phyloP scores from a whole-genome alignment of 2,329 filamentous ascomycete genomes.

The Phyllosticta citribraziliensis region DNA sequence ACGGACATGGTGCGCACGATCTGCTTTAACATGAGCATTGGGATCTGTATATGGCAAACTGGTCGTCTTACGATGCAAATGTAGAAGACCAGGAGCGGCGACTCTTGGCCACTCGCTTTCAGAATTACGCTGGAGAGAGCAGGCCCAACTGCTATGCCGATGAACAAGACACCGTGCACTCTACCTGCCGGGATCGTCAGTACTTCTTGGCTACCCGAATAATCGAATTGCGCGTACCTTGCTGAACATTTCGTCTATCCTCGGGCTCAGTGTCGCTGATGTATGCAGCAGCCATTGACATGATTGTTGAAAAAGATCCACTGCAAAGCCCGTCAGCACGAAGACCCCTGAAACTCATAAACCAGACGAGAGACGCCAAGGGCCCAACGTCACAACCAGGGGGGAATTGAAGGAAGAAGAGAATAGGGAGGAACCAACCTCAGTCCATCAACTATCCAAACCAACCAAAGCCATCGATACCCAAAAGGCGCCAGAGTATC shows the following conservation, averaged over 20 bases:
- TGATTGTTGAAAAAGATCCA: slow-evolving; percentile 11
- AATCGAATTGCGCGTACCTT: slow-evolving; percentile 1
- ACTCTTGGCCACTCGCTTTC: neutral
- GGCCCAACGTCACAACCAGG: too few relatives aligned
- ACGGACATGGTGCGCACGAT: slow-evolving; percentile 9
- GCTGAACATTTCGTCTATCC: slow-evolving; percentile 10
- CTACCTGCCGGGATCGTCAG: neutral
- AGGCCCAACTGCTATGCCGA: slow-evolving; percentile 12
- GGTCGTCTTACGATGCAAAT: slow-evolving; percentile 6
- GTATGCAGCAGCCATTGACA: slow-evolving; percentile 14
- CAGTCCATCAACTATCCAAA: slow-evolving; percentile 11
- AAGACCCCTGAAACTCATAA: neutral
- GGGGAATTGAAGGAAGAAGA: neutral
- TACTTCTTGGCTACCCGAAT: neutral
- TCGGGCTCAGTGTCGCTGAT: slow-evolving; percentile 11
- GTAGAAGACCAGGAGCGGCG: slow-evolving; percentile 13
- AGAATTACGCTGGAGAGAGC: slow-evolving; percentile 8
- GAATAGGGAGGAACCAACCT: slow-evolving; percentile 2
- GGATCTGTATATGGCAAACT: neutral
- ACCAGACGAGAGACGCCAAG: neutral
- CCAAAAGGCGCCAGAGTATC: neutral
- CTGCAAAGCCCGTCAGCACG: neutral
- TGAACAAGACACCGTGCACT: slow-evolving; percentile 13
- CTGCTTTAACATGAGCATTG: neutral
- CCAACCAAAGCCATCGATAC: slow-evolving; percentile 11